Conservation (phyloP, 345 rosid genomes). For the Populus alba region DNA sequence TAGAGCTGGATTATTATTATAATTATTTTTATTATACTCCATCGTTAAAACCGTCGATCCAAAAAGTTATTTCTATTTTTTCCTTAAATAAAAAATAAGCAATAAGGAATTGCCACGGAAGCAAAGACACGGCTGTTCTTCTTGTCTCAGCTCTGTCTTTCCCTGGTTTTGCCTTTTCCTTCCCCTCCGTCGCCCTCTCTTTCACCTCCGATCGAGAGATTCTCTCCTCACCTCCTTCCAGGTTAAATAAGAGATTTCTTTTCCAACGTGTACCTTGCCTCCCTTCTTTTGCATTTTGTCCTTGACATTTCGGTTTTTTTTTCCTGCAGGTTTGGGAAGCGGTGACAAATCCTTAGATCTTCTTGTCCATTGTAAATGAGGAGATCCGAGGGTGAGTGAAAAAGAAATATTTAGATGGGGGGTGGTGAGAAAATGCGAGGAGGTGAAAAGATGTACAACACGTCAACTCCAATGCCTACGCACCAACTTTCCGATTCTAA, state of each 20-base stretch:
- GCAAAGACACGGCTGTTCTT: neutral
- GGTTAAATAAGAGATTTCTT: neutral
- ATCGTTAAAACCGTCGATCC: neutral
- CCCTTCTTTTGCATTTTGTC: neutral
- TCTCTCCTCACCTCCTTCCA: neutral
- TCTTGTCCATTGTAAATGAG: neutral
- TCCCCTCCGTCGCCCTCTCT: neutral
- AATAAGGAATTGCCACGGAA: neutral
- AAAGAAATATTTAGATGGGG: neutral
- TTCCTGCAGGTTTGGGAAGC: neutral
- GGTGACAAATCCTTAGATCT: neutral
- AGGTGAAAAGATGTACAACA: conserved; percentile 17
- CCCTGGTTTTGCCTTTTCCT: neutral
- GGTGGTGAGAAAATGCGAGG: neutral
- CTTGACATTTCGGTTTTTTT: neutral
- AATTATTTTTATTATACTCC: no score
- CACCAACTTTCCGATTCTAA: conserved; percentile 41
- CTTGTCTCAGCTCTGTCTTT: neutral
- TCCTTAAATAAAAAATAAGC: neutral
- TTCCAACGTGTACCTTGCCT: neutral
- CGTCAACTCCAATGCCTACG: conserved; percentile 17
- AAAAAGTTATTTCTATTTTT: neutral
- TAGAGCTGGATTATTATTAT: no score
- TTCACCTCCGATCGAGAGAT: neutral
- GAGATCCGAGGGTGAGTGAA: conserved; percentile 5